Percentiles rank a stretch among this genome's conserved stretches.
phyloP scores from a whole-genome alignment of 2,329 filamentous ascomycete genomes.

The Fusarium sp. region DNA sequence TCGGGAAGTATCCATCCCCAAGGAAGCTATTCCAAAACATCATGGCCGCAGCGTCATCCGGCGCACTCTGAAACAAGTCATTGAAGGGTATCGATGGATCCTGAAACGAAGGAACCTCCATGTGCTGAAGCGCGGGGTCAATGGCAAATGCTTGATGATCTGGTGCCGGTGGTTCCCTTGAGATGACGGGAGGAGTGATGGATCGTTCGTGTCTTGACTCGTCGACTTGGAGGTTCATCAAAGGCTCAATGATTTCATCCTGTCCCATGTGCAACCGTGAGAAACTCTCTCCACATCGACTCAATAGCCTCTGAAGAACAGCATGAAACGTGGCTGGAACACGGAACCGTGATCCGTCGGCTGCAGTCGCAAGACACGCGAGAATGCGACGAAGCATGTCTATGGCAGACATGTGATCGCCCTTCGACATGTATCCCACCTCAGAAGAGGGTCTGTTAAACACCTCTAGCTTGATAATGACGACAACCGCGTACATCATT shows the following conservation, averaged over 20 bases:
- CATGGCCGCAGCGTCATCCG: constrained; percentile 1
- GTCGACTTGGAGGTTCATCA: constrained; percentile 8
- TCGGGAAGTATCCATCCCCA: constrained; percentile 2
- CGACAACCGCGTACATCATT: constrained; percentile 14
- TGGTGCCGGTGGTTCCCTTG: neutral
- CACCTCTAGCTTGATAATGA: constrained; percentile 20
- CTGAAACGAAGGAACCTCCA: neutral
- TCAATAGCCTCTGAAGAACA: constrained; percentile 3
- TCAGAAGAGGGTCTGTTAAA: neutral
- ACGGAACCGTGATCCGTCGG: neutral
- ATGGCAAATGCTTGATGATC: neutral
- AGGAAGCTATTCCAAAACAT: constrained; percentile 14
- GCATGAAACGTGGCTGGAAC: constrained; percentile 4
- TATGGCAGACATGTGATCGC: neutral
- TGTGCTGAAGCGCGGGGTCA: neutral
- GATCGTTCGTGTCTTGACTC: neutral
- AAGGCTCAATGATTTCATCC: constrained; percentile 15
- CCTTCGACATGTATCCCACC: neutral
- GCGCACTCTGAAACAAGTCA: neutral
- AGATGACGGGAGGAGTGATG: neutral
- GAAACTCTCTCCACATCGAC: constrained; percentile 9
- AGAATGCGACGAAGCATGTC: constrained; percentile 1
- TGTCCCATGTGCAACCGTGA: constrained; percentile 2
- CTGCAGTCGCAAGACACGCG: neutral
- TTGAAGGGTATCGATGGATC: neutral